A percentile compares a stretch with the other conserved stretches of the same genome.
phyloP scores from a whole-genome alignment of 177 flowering plant species.

The Vitis hybrid region DNA sequence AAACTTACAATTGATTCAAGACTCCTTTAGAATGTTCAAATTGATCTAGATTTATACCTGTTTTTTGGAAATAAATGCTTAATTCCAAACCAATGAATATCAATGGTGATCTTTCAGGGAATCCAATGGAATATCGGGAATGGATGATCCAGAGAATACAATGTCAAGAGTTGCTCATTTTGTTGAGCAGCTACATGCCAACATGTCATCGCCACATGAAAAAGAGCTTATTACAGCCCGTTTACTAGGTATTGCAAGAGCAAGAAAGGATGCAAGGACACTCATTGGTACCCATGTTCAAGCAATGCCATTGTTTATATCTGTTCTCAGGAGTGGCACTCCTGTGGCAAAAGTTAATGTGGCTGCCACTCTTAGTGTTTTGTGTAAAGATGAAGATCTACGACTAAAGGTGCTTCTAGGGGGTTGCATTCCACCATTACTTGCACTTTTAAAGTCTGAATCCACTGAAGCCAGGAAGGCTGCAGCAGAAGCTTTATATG shows the following conservation, averaged over 20 bases:
- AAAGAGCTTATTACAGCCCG: slow-evolving; percentile 78
- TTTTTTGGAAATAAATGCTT: background rate
- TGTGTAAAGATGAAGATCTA: slow-evolving; percentile 82
- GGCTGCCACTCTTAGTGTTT: slow-evolving; percentile 59
- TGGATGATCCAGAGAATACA: slow-evolving; percentile 69
- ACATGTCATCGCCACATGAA: slow-evolving; percentile 66
- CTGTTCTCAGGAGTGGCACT: slow-evolving; percentile 74
- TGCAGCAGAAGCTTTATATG: slow-evolving; percentile 87
- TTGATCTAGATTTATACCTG: no score
- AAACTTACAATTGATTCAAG: no score
- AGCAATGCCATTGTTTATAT: slow-evolving; percentile 85
- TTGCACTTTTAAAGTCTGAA: slow-evolving; percentile 74
- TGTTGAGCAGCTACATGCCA: slow-evolving; percentile 83
- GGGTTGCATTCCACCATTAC: slow-evolving; percentile 87
- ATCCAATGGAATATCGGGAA: slow-evolving; percentile 46
- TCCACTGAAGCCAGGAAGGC: slow-evolving; percentile 76
- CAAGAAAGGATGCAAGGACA: slow-evolving; percentile 72
- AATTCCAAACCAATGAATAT: slow-evolving; percentile 2
- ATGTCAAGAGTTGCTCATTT: slow-evolving; percentile 73
- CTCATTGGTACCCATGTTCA: slow-evolving; percentile 80
- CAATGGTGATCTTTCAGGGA: slow-evolving; percentile 45
- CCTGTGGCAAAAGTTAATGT: slow-evolving; percentile 69
- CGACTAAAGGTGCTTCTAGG: slow-evolving; percentile 85
- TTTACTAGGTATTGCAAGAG: slow-evolving; percentile 62
- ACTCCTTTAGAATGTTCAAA: no score